phyloP scores from a whole-genome alignment of 257 asterid genomes.

The Thymus mandschuricus region DNA sequence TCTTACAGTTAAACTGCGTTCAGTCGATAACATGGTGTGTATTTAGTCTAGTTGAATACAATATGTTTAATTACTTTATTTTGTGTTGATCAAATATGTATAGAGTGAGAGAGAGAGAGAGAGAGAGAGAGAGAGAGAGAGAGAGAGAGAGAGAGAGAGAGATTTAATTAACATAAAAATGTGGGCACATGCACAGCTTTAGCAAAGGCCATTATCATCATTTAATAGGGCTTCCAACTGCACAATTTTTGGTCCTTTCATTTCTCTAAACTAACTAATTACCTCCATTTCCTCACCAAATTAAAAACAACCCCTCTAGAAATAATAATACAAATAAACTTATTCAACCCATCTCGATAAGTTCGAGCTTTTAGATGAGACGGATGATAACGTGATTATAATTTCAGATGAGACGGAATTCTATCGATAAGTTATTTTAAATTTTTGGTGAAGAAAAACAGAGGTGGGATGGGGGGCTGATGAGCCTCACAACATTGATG shows the following conservation, averaged over 20 bases:
- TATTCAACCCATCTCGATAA: too few relatives aligned
- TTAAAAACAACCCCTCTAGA: not conserved
- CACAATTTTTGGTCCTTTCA: constrained; percentile 19
- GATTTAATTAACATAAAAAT: constrained; percentile 22
- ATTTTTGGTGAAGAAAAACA: not conserved
- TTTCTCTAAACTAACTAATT: constrained; percentile 48
- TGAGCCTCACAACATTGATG: constrained; percentile 21
- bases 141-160: not conserved
- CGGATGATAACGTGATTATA: too few relatives aligned
- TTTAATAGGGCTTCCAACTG: constrained; percentile 72
- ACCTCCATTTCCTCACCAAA: constrained; percentile 28
- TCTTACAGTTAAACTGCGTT: too few relatives aligned
- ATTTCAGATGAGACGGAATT: too few relatives aligned
- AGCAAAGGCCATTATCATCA: constrained; percentile 54
- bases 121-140: not conserved
- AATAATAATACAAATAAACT: too few relatives aligned
- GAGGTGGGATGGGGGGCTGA: constrained; percentile 3
- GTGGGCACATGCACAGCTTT: constrained; percentile 45
- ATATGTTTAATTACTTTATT: too few relatives aligned
- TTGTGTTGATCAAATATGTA: too few relatives aligned
- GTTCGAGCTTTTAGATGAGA: too few relatives aligned
- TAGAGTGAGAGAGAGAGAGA: not conserved
- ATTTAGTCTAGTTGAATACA: too few relatives aligned
- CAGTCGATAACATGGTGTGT: not conserved
- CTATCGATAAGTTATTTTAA: too few relatives aligned